Evolutionary conservation across 2,329 filamentous ascomycete species (phyloP).

Genomic region (Epichloe uncinata): DNA sequence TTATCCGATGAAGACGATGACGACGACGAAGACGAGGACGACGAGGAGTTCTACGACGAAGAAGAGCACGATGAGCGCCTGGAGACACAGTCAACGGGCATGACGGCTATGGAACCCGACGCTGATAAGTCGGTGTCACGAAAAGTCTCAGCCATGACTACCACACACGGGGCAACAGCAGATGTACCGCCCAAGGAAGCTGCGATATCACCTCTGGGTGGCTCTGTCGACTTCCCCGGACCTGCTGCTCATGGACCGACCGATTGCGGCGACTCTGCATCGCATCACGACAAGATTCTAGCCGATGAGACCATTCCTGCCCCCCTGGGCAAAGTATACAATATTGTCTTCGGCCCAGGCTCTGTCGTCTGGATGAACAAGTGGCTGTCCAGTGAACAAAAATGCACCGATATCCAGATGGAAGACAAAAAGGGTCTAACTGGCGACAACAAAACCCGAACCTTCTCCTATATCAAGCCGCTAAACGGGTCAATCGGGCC

Average conservation of each 20-base stretch:
- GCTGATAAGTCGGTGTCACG: slow-evolving; percentile 51
- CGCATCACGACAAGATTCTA: slow-evolving; percentile 73
- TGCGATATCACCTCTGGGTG: slow-evolving; percentile 23
- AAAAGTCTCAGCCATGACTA: slow-evolving; percentile 52
- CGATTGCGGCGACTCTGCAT: slow-evolving; percentile 64
- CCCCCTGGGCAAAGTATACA: slow-evolving; percentile 84
- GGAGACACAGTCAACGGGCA: slow-evolving; percentile 34
- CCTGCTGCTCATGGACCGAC: slow-evolving; percentile 71
- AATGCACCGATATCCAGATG: slow-evolving; percentile 75
- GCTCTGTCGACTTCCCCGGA: slow-evolving; percentile 62
- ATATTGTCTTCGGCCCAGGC: slow-evolving; percentile 68
- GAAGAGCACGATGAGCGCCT: slow-evolving; percentile 67
- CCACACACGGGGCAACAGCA: slow-evolving; percentile 27
- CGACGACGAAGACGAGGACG: slow-evolving; percentile 49
- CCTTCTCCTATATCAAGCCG: slow-evolving; percentile 85
- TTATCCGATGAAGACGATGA: slow-evolving; percentile 53
- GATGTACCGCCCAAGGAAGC: slow-evolving; percentile 34
- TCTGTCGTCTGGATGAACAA: slow-evolving; percentile 75
- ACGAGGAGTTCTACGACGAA: slow-evolving; percentile 65
- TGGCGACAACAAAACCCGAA: slow-evolving; percentile 60
- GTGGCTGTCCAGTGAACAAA: slow-evolving; percentile 77
- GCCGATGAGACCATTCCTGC: slow-evolving; percentile 79
- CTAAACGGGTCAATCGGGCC: slow-evolving; percentile 74
- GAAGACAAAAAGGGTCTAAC: slow-evolving; percentile 71
- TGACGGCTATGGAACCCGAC: slow-evolving; percentile 30